Conservation (phyloP, 2,329 filamentous ascomycete genomes). For the Monosporascus sp. region DNA sequence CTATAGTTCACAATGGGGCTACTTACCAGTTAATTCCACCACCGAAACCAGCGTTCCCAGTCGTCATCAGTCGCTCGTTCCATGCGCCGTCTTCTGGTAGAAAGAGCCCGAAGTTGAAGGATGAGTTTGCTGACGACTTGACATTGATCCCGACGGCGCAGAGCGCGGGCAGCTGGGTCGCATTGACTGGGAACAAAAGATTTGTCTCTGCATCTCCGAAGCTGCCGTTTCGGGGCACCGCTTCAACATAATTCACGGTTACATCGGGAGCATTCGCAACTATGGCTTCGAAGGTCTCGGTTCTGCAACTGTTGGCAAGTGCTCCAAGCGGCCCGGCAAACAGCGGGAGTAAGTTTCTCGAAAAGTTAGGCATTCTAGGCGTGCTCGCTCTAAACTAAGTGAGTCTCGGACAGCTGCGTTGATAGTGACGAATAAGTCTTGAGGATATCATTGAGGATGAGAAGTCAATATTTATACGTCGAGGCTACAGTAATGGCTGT, state of each 20-base stretch:
- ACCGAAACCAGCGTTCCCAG: slow-evolving; percentile 23
- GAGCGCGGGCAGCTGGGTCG: slow-evolving; percentile 21
- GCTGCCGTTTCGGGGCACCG: slow-evolving; percentile 18
- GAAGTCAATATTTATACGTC: no score
- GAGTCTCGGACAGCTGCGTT: no score
- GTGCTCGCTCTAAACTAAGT: background rate
- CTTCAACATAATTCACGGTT: slow-evolving; percentile 18
- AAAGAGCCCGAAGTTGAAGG: slow-evolving; percentile 26
- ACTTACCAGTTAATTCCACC: slow-evolving; percentile 28
- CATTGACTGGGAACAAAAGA: slow-evolving; percentile 16
- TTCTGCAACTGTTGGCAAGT: slow-evolving; percentile 15
- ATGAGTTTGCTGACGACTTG: slow-evolving; percentile 21
- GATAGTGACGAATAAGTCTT: no score
- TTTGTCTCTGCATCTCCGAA: slow-evolving; percentile 16
- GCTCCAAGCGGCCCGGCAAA: slow-evolving; percentile 7
- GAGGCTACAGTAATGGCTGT: no score
- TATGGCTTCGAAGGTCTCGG: slow-evolving; percentile 15
- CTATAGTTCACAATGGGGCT: background rate
- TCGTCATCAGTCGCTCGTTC: slow-evolving; percentile 22
- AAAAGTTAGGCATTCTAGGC: slow-evolving; percentile 9
- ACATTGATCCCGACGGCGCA: slow-evolving; percentile 25
- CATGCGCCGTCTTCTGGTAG: slow-evolving; percentile 22
- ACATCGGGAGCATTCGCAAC: slow-evolving; percentile 13
- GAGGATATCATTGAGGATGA: no score
- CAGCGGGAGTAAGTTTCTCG: slow-evolving; percentile 2